These are phyloP conservation scores for Coniferiporia weirii DNA, from an alignment of 1,284 basidiomycete species.

Conservation along the genomic window DNA sequence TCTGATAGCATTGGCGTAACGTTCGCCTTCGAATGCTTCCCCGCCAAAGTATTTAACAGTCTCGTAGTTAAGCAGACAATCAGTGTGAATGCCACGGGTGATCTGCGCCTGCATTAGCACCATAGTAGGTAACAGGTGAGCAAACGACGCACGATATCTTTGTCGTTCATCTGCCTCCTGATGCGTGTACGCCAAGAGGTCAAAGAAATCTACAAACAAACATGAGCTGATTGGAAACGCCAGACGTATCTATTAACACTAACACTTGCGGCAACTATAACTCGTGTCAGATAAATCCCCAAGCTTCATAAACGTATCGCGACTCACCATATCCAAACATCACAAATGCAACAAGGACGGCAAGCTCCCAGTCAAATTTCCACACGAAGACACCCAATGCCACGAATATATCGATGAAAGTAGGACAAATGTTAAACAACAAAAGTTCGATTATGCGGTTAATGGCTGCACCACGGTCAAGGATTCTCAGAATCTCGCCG, in stretches of 20 bases:
- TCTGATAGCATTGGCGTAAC: constrained; percentile 70
- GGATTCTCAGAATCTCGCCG: constrained; percentile 59
- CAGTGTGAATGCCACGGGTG: constrained; percentile 75
- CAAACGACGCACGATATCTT: constrained; percentile 50
- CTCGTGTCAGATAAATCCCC: constrained; percentile 15
- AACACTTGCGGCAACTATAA: constrained; percentile 56
- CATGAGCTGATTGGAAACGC: constrained; percentile 17
- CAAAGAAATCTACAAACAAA: constrained; percentile 33
- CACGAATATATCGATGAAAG: constrained; percentile 70
- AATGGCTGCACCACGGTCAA: constrained; percentile 59
- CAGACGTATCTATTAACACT: constrained; percentile 1
- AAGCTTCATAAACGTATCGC: neutral
- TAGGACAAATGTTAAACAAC: constrained; percentile 77
- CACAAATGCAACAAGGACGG: constrained; percentile 67
- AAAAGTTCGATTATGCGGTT: constrained; percentile 53
- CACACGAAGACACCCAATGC: constrained; percentile 63
- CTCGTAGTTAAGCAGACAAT: constrained; percentile 78
- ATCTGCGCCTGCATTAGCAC: constrained; percentile 32
- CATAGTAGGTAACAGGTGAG: constrained; percentile 3
- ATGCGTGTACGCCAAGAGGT: constrained; percentile 70
- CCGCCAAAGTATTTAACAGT: constrained; percentile 84
- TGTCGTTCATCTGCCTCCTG: constrained; percentile 72
- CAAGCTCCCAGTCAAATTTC: constrained; percentile 64
- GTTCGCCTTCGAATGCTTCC: constrained; percentile 71
- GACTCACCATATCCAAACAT: constrained; percentile 69